Base-by-base conservation (phyloP, 2,329 filamentous ascomycete species). In the Zymoseptoria pseudotritici region DNA sequence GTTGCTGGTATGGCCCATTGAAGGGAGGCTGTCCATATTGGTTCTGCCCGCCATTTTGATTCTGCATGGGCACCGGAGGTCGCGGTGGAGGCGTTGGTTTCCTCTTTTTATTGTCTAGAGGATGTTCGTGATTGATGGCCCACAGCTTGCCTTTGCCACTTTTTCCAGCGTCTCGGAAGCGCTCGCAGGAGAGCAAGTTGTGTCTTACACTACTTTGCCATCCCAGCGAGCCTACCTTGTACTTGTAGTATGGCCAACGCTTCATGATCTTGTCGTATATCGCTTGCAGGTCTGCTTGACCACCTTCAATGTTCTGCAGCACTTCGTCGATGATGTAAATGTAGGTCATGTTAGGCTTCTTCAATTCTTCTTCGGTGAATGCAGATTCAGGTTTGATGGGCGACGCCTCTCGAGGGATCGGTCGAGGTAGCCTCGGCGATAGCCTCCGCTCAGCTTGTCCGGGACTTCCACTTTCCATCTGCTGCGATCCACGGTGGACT, bases 351-450 rank as follows among this genome's bases (percentile, higher is more conserved):
- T 78, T 79, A 2, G 85, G 85, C 73, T 90, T 89, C 60, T 85
- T 83, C 55, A 91, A 78, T 74, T 91, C 86, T 69, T 91, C 89
- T 42, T 87, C 84, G 1, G 87, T 90, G 71, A 87, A 80, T 67
- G 88, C 87, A 56, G 82, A 82, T 50, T 82, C 79, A 11, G 83
- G 80, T 73, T 85, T 85, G 65, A 84, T 81, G 1, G 85, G 85
- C 7, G 84, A 86, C 1, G 83, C 83, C 17, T 84, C 85, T 24
- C 55, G 58, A 17, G 58, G 59, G 24, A 56, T 59, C 3, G 59
- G 59, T 10, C 63, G 59, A 31, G 57, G 58, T 31, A 56, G 36
- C 20, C 53, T 58, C 19, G 59, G 58, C 3, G 56, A 50, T 5
- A 58, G 53, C 31, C 36, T 50, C 17, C 13, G 31, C 20, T 54